Base-by-base conservation (phyloP, 176 grass and related monocot species). In the Aegilops tauschii region DNA sequence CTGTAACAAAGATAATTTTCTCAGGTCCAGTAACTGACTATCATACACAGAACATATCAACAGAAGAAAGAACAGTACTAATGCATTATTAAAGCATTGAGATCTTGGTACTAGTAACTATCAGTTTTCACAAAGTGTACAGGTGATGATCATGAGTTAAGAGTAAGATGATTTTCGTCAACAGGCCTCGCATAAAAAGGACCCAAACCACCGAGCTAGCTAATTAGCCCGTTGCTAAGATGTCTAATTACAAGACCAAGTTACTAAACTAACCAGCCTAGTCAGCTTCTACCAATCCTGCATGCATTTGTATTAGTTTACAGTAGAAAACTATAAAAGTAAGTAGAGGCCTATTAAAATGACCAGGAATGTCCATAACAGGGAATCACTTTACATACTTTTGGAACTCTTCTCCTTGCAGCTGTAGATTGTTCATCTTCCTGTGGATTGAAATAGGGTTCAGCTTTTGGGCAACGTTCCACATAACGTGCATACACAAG, bases 391-490 rank as follows among this genome's bases (percentile, higher is more conserved):
- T 52, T 80, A 69, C 84, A 87, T 94, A 98, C 86, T 93, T 94
- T 98, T 72, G 82, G 36, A 96, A 77, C 85, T 12, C 85, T 92
- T 88, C 59, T 94, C 86, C 87, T 98, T 17, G 85, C 64, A 36
- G 80, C 73, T 73, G 79, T 80, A 83, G 87, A 44, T 77, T 91
- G 58, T 61, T 91, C 97, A 49, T 90, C 92, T 77, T 69, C 42
- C 85, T 78, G 35, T 44, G 90, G 90, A 73, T 90, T 82, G 30
- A 98, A 86, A 73, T 83, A 85, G 73, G 97, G 97, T 87, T 96
- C 86, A 49, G 93, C 69, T 87, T 88, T 90, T 45, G 90, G 93
- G 80, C 93, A 98, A 56, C 80, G 93, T 71, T 98, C 93, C 88
- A 98, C 90, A 85, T 98, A 98, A 88, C 86, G 92, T 6, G 37